Conservation (phyloP, 805 yeast species). For the Komagataella populi region DNA sequence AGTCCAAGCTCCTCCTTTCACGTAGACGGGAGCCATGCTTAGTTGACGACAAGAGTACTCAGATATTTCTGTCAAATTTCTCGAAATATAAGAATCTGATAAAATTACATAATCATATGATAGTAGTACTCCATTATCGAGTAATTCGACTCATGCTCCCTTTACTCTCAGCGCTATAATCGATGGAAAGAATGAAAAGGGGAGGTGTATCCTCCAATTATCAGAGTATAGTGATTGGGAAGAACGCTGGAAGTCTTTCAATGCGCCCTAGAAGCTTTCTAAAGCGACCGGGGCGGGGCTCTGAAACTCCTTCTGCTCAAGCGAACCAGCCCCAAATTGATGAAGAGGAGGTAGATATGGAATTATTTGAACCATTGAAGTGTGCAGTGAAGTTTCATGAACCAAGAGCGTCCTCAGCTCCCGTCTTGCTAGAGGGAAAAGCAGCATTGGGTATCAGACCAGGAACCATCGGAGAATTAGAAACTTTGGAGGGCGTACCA, state of each 20-base stretch:
- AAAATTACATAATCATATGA: background rate
- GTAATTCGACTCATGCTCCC: background rate
- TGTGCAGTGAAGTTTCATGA: slow-evolving; percentile 57
- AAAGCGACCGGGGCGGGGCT: background rate
- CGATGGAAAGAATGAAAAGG: background rate
- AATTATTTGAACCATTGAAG: slow-evolving; percentile 20
- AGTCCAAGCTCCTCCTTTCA: slow-evolving; percentile 88
- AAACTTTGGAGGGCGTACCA: slow-evolving; percentile 25
- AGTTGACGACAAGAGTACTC: background rate
- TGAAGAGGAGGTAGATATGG: background rate
- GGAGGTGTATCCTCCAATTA: background rate
- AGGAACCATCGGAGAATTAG: slow-evolving; percentile 71
- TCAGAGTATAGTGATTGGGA: background rate
- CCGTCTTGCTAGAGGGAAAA: slow-evolving; percentile 48
- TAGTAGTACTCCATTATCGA: background rate
- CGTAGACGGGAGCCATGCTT: slow-evolving; percentile 48
- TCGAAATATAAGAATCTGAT: background rate
- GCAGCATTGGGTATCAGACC: slow-evolving; percentile 47
- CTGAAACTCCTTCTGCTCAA: background rate
- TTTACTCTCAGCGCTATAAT: background rate
- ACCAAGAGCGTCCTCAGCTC: slow-evolving; percentile 36
- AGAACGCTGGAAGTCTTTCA: background rate
- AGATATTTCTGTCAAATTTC: background rate
- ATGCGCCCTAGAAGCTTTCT: background rate
- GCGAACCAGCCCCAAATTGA: background rate